Percentiles rank a stretch among this genome's conserved stretches.
Evolutionary conservation across 2,329 filamentous ascomycete genomes (phyloP).

Genomic region (Orbilia oligospora): DNA sequence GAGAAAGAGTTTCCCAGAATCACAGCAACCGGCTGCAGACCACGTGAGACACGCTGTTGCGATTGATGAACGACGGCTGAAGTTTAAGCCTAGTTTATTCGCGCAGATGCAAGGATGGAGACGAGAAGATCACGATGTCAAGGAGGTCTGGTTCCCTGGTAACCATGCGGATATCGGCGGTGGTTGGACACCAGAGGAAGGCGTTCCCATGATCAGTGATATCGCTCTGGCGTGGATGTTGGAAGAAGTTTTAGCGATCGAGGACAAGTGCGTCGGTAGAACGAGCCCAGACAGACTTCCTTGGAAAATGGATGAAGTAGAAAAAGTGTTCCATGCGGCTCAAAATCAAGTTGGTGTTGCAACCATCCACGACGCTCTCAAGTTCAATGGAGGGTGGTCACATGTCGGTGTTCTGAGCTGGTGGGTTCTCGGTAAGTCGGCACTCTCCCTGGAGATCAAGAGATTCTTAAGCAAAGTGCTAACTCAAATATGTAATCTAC

Average conservation of each 20-base stretch:
- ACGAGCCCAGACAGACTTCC: conserved; percentile 49
- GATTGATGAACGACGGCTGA: conserved; percentile 79
- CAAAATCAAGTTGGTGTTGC: conserved; percentile 49
- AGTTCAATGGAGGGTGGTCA: conserved; percentile 65
- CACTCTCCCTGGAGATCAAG: neutral
- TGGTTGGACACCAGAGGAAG: conserved; percentile 72
- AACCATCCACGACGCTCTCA: conserved; percentile 66
- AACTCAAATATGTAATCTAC: conserved; percentile 6
- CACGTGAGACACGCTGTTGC: conserved; percentile 77
- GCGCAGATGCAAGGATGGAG: conserved; percentile 58
- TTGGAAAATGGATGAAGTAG: conserved; percentile 61
- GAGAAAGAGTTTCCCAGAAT: conserved; percentile 72
- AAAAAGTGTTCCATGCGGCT: conserved; percentile 57
- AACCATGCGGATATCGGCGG: conserved; percentile 85
- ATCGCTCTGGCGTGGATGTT: conserved; percentile 72
- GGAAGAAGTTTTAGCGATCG: conserved; percentile 67
- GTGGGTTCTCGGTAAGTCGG: conserved; percentile 65
- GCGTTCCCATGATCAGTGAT: conserved; percentile 68
- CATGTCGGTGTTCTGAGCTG: conserved; percentile 65
- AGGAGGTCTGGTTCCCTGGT: conserved; percentile 85
- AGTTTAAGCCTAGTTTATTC: conserved; percentile 69
- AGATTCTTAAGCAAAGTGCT: conserved; percentile 4
- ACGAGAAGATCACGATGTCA: conserved; percentile 76
- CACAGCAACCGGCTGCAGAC: conserved; percentile 73
- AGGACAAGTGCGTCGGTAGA: conserved; percentile 59